Base-by-base conservation (phyloP, 164 flowering plant species). In the Magnolia officinalis region DNA sequence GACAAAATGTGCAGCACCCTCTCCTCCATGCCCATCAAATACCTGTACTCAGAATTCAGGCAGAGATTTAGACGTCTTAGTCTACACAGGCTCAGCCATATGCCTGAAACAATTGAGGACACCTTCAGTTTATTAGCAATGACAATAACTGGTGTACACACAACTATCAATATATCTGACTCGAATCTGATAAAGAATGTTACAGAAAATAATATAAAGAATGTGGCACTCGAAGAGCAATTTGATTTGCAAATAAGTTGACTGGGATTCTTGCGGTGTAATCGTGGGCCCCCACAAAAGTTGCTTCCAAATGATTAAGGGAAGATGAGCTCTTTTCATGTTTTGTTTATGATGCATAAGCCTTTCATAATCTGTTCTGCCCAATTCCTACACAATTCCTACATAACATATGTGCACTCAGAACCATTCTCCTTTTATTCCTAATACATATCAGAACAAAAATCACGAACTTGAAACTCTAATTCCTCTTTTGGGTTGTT, bases 21-120 rank as follows among this genome's bases (percentile, higher is more conserved):
- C 90, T 77, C 99, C 98, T 65, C 90, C 97, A 87, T 95, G 99
- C 49, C 99, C 99, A 87, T 93, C 99, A 87, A 95, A 95, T 58
- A 95, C 98, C 99, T 95, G 82, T 63, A 37, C 23, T 21, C 55
- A 70, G 63, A 65, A 65, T 19, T 52, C 75, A 64, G 67, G 67
- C 26, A 63, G 68, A 75, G 23, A 14, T 59, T 77, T 64, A 63
- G 75, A 80, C 45, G 37, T 66, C 69, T 20, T 3, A 37, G 2
- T 29, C 20, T 50, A 6, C 2, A 31, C 31, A 18, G 9, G 19
- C 19, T 67, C 11, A 7, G 71, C 29, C 50, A 68, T 1, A 6
- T 68, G 19, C 61, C 61, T 3, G 13, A 16, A 55, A 55, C 11
- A 55, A 2, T 52, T 55, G 18, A 16, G 50, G 18, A 29, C 29